Evolutionary conservation across 306 rosid genomes (phyloP).

Genomic region (Trifolium pratense): DNA sequence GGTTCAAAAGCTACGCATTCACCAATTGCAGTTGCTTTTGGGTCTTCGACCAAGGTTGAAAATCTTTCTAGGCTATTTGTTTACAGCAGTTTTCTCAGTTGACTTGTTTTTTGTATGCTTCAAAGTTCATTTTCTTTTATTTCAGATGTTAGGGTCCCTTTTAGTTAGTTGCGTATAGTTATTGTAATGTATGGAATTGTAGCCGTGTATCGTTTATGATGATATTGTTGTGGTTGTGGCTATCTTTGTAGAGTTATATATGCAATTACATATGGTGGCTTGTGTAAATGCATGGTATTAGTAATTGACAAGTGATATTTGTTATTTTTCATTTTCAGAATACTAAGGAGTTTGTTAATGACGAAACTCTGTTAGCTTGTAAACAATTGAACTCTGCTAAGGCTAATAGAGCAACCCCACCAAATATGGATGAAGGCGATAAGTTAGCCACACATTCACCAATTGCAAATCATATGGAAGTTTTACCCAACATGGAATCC

Average conservation of each 20-base stretch:
- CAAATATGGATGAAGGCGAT: slow-evolving; percentile 41
- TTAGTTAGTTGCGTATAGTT: background rate
- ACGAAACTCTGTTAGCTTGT: no score
- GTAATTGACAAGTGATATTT: slow-evolving; percentile 1
- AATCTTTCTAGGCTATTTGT: background rate
- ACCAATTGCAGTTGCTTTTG: slow-evolving; percentile 34
- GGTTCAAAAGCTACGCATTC: slow-evolving; percentile 28
- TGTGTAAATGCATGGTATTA: slow-evolving; percentile 9
- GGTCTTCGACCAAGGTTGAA: slow-evolving; percentile 50
- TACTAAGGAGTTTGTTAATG: slow-evolving; percentile 42
- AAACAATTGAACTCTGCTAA: slow-evolving; percentile 41
- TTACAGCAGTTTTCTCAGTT: background rate
- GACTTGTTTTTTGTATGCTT: background rate
- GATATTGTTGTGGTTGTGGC: slow-evolving; percentile 24
- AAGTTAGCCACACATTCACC: no score
- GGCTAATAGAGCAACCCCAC: slow-evolving; percentile 41
- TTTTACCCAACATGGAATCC: no score
- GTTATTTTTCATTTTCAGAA: slow-evolving; percentile 53
- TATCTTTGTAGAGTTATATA: background rate
- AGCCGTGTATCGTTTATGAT: slow-evolving; percentile 28
- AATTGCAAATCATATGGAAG: no score
- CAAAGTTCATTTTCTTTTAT: background rate
- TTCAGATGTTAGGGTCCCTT: background rate
- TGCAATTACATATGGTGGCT: slow-evolving; percentile 31
- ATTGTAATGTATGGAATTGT: background rate